Evolutionary conservation across 139 green algal species (phyloP), one percentile per base, ranked within the genome.

Genomic region (Closterium sp.): DNA sequence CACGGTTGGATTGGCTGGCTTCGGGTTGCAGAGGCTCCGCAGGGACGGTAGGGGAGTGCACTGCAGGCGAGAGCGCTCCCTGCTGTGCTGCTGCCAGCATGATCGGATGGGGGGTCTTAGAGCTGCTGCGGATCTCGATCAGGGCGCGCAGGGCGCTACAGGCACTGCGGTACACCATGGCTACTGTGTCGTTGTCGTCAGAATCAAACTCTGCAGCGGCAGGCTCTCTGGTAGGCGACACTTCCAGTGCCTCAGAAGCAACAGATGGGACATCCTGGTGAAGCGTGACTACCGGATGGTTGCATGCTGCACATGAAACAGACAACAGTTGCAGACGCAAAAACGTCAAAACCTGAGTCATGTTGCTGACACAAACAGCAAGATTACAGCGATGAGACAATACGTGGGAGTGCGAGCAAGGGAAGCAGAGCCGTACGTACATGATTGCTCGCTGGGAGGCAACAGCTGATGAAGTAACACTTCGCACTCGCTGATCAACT

Each of bases 401-500:
- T 2, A 70, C 4, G 45, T 70, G 45, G 11, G 10, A 70, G 45
- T 4, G 10, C 1, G 45, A 2, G 11, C 9, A 79, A 24, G 17
- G 13, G 62, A 27, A 13, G 10, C 13, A 24, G 17, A 79, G 62
- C 38, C 62, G 62, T 79, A n/a, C n/a, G n/a, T n/a, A 79, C 62
- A 79, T 24, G 62, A 79, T 24, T 79, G 62, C 62, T 79, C 62
- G 62, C 62, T 79, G 62, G 62, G 62, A 13, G 62, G 62, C 62
- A 79, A 5, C 62, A 79, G 62, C 62, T 79, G 62, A 13, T 79
- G 62, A 11, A 79, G 62, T 13, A 79, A 13, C 62, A 79, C 94
- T 38, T 95, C 94, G 19, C 90, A 96, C 89, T 95, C 62, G 29
- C 93, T 87, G 70, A 95, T 79, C 21, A 95, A 88, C 62, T 89